Conservation (phyloP, 163 green algal species). For the Chlamydomonas reinhardtii region DNA sequence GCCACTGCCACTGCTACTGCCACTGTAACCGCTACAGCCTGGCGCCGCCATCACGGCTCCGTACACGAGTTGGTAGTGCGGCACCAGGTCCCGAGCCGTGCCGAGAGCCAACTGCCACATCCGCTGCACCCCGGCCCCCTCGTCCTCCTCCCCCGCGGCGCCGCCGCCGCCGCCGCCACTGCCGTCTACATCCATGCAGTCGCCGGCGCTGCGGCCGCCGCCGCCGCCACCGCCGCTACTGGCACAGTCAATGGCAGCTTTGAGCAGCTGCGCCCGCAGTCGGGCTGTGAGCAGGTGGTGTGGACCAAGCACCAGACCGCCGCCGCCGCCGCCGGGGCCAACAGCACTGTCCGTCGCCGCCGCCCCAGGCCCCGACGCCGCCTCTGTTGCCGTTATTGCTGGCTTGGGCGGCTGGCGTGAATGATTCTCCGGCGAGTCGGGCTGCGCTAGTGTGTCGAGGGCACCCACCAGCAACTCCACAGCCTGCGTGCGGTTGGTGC, state of each 20-base stretch:
- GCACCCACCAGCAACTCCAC: too few species aligned
- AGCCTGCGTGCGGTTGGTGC: too few species aligned
- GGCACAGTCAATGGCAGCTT: constrained; percentile 59
- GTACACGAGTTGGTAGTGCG: constrained; percentile 63
- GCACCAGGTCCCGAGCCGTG: constrained; percentile 50
- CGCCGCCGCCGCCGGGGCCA: not conserved
- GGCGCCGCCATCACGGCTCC: not conserved
- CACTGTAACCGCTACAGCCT: too few species aligned
- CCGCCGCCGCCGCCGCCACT: not conserved
- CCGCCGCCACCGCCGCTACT: not conserved
- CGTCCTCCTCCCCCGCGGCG: not conserved
- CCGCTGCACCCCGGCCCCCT: not conserved
- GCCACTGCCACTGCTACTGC: too few species aligned
- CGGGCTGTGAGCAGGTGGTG: constrained; percentile 59
- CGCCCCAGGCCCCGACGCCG: too few species aligned
- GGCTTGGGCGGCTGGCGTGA: not conserved
- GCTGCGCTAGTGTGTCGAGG: too few species aligned
- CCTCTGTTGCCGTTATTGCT: not conserved
- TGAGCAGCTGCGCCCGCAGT: constrained; percentile 56
- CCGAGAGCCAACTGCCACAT: constrained; percentile 61
- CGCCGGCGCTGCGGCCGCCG: not conserved
- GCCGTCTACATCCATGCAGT: too few species aligned
- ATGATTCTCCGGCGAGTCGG: too few species aligned
- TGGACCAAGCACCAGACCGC: constrained; percentile 53
- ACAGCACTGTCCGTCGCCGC: too few species aligned